Evolutionary conservation across 2,329 filamentous ascomycete genomes (phyloP), one percentile per base, ranked within the genome.

Genomic region (Xylaria polymorpha): DNA sequence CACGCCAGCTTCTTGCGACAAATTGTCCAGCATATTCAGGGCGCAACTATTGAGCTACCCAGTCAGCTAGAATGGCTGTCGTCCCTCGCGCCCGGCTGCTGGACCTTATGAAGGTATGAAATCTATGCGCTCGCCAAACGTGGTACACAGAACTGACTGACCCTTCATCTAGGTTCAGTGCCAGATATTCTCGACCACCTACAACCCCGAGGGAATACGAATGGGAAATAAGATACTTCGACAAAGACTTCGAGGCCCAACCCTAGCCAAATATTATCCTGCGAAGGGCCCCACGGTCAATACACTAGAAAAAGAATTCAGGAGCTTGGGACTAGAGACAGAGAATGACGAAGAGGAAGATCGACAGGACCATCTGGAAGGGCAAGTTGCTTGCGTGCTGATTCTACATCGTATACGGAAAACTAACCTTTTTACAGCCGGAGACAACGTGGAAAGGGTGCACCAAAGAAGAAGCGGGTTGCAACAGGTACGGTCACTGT

Each of bases 201-300:
- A 90, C 85, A 99, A 99, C 82, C 96, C 96, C 32, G 87, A 93
- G 64, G 85, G 90, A 74, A 81, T 92, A 70, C 93, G 96, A 71
- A 89, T 93, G 74, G 96, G 96, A 77, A 98, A 96, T 84, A 97
- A 96, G 82, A 86, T 99, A 79, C 86, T 99, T 69, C 93, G 94
- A 77, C 92, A 98, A 81, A 90, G 94, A 77, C 85, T 98, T 71
- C 90, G 88, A 77, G 96, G 96, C n/a, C 93, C 94, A 37, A 84
- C 92, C 0, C 83, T 98, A 72, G 92, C 91, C 46, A 87, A 93
- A 67, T 99, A 98, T 85, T 99, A 99, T 80, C 96, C 96, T 1
- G 89, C 90, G 73, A 91, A 86, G 70, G 77, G 79, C n/a, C 79
- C 78, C 5, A 79, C 85, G 72, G 84, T 91, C 18, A 89, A 88